Evolutionary conservation across 1,139 yeast genomes (phyloP).

Genomic region (Zygoascus hellenicus): DNA sequence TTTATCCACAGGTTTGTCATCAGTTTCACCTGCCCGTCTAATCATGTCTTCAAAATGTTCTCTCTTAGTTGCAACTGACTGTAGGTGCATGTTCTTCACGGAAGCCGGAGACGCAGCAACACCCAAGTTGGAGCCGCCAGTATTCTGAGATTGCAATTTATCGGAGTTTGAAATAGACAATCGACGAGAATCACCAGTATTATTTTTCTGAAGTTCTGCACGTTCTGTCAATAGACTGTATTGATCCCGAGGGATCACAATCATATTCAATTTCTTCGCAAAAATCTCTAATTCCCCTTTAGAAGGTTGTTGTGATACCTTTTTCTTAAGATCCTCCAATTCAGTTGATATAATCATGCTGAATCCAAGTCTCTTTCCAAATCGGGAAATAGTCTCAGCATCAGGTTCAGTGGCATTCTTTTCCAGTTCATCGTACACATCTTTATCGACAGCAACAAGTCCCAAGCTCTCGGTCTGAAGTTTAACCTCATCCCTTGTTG

Average conservation of each 20-base stretch:
- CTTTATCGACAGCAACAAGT: slow-evolving; percentile 20
- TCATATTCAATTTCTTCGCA: slow-evolving; percentile 42
- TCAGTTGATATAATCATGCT: slow-evolving; percentile 23
- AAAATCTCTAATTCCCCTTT: slow-evolving; percentile 41
- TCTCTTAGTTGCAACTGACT: slow-evolving; percentile 34
- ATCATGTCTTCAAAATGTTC: slow-evolving; percentile 34
- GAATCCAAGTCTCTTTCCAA: slow-evolving; percentile 30
- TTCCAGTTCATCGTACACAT: slow-evolving; percentile 25
- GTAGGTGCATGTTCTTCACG: slow-evolving; percentile 18
- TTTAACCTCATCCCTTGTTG: slow-evolving; percentile 27
- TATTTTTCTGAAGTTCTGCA: slow-evolving; percentile 18
- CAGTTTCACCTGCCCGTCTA: slow-evolving; percentile 20
- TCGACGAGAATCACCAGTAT: slow-evolving; percentile 10
- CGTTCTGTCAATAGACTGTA: slow-evolving; percentile 31
- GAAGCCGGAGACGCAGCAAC: slow-evolving; percentile 11
- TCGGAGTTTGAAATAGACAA: slow-evolving; percentile 6
- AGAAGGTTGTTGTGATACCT: slow-evolving; percentile 23
- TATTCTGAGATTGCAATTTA: slow-evolving; percentile 3
- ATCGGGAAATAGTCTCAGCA: slow-evolving; percentile 23
- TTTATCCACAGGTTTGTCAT: slow-evolving; percentile 24
- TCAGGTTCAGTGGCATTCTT: slow-evolving; percentile 26
- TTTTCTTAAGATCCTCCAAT: slow-evolving; percentile 26
- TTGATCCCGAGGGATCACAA: slow-evolving; percentile 44
- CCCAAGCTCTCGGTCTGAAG: slow-evolving; percentile 19
- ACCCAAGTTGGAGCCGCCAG: slow-evolving; percentile 10